phyloP scores from a whole-genome alignment of 2,329 filamentous ascomycete genomes.

The Mycosphaerelloides madeirae region DNA sequence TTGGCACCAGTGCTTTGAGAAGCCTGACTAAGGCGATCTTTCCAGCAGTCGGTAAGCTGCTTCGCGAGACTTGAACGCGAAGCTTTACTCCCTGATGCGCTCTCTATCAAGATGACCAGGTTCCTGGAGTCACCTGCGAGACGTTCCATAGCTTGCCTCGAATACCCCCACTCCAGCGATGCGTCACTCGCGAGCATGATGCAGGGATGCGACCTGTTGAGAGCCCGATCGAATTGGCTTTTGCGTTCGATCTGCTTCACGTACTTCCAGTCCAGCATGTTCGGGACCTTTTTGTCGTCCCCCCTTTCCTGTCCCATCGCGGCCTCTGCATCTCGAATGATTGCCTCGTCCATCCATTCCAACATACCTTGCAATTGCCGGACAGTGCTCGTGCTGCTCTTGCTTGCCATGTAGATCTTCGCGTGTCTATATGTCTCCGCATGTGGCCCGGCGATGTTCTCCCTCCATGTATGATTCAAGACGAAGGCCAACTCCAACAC shows the following conservation, averaged over 20 bases:
- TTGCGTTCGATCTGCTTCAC: conserved; percentile 77
- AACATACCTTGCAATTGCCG: conserved; percentile 90
- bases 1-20: conserved; percentile 42
- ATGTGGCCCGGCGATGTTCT: conserved; percentile 33
- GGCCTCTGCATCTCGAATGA: conserved; percentile 66
- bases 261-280: conserved; percentile 86
- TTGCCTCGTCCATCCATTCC: conserved; percentile 98
- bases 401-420: conserved; percentile 75
- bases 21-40: conserved; percentile 22
- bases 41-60: conserved; percentile 64
- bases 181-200: conserved; percentile 90
- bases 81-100: conserved; percentile 45
- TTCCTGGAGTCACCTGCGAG: conserved; percentile 76
- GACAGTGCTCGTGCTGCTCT: conserved; percentile 82
- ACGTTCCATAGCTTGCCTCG: conserved; percentile 68
- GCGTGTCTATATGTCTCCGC: conserved; percentile 48
- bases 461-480: conserved; percentile 85
- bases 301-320: conserved; percentile 37
- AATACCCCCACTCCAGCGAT: conserved; percentile 92
- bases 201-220: conserved; percentile 51
- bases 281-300: conserved; percentile 50
- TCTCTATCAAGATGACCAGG: conserved; percentile 81
- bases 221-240: conserved; percentile 69
- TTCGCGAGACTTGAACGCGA: conserved; percentile 58
- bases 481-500: conserved; percentile 89